Evolutionary conservation across 2,329 filamentous ascomycete genomes (phyloP), one percentile per base, ranked within the genome.

Genomic region (Coleophoma eucalyptorum): DNA sequence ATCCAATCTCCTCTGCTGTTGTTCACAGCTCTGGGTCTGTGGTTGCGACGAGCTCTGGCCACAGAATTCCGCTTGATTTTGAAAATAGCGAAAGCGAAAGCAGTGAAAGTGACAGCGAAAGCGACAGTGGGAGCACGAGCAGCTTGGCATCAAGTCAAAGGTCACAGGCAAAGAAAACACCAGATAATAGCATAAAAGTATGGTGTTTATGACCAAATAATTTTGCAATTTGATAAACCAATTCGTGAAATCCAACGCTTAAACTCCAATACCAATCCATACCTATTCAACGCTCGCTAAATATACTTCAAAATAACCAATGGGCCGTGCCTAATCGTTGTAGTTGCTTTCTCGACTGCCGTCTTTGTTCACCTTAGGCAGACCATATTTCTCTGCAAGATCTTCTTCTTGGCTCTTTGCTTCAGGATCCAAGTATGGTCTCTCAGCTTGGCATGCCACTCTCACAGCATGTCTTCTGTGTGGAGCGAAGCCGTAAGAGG

Each of bases 291-390:
- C 35, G 35, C 35, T 18, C 35, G 35, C 35, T 38, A 38, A 38
- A 18, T 38, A 38, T 38, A 38, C 35, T 38, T 15, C 15, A 11
- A 38, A 26, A 26, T 26, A 26, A 26, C 10, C 26, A 26, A 5
- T 3, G 10, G 26, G 26, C 26, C 10, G 6, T 26, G 26, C 15
- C 50, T 40, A 77, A 55, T 83, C 79, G 53, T 83, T 83, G 56
- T 81, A 82, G 58, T 82, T 82, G 6, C 76, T 75, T 55, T 75
- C 68, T 3, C 76, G 72, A 18, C 77, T 71, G 0, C 79, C 79
- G 57, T 82, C 75, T 64, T 82, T 82, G 58, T 78, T 78, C 7
- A 78, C 73, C 55, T 67, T 68, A 3, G 74, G 74, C 20, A 81
- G 60, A 1, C 74, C 73, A 62, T 76, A 75, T 51, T 65, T 66